These are phyloP conservation scores for Geotrichum restrictum DNA, from an alignment of 1,139 yeast genomes.

Conservation along the genomic window DNA sequence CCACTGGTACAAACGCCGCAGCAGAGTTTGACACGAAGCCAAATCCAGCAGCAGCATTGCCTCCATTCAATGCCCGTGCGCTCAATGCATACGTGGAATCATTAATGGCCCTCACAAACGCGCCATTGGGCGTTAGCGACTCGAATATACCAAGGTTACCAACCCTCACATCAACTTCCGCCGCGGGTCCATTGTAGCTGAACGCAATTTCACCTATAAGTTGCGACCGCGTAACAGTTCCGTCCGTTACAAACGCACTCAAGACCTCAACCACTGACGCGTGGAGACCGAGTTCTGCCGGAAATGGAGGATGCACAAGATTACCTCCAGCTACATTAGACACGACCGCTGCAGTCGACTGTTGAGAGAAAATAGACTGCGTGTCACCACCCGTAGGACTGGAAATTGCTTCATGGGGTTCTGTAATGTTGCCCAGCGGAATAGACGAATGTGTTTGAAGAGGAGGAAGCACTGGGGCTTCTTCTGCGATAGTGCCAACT, in stretches of 20 bases:
- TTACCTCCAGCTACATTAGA: slow-evolving; percentile 27
- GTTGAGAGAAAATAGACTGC: slow-evolving; percentile 11
- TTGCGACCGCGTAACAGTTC: slow-evolving; percentile 53
- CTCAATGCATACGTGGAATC: slow-evolving; percentile 25
- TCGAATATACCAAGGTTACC: slow-evolving; percentile 22
- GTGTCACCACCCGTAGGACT: slow-evolving; percentile 5
- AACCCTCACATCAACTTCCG: slow-evolving; percentile 22
- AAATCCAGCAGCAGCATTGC: slow-evolving; percentile 47
- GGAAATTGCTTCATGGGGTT: not conserved
- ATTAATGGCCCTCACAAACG: slow-evolving; percentile 23
- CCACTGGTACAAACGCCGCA: slow-evolving; percentile 53
- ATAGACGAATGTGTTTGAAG: not conserved
- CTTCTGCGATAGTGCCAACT: slow-evolving; percentile 4
- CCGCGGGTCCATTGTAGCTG: slow-evolving; percentile 46
- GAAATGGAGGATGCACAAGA: slow-evolving; percentile 47
- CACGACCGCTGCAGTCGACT: slow-evolving; percentile 15
- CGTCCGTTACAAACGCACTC: slow-evolving; percentile 68
- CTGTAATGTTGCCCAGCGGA: slow-evolving; percentile 19
- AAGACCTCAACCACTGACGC: slow-evolving; percentile 79
- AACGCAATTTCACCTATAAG: slow-evolving; percentile 78
- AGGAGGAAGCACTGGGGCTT: not conserved
- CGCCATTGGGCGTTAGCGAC: slow-evolving; percentile 28
- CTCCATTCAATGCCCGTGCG: slow-evolving; percentile 19
- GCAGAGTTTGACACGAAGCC: slow-evolving; percentile 49
- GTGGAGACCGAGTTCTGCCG: slow-evolving; percentile 57